These are phyloP conservation scores for Termitomyces sp. DNA, from an alignment of 768 basidiomycete species.

Conservation along the genomic window DNA sequence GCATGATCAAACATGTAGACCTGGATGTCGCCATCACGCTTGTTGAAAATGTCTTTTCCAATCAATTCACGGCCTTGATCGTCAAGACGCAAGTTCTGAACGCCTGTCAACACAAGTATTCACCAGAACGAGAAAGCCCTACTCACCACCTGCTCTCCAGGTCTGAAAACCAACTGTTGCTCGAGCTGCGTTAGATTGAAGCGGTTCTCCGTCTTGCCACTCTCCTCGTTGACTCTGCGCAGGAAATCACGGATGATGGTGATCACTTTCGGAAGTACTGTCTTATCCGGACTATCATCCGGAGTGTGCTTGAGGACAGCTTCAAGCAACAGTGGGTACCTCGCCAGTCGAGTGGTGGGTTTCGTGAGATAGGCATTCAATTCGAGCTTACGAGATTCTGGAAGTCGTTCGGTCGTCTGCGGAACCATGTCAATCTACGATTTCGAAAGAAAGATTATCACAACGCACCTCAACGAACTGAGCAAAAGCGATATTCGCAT, in stretches of 20 bases:
- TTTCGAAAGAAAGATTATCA: background rate
- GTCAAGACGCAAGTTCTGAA: conserved; percentile 76
- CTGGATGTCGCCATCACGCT: conserved; percentile 87
- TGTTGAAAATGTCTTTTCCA: conserved; percentile 86
- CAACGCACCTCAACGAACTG: conserved; percentile 87
- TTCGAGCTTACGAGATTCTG: conserved; percentile 95
- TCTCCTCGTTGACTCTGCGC: conserved; percentile 85
- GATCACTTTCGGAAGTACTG: conserved; percentile 71
- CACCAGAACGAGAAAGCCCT: background rate
- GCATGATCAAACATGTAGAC: conserved; percentile 98
- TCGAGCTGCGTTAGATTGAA: conserved; percentile 95
- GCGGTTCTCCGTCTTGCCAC: conserved; percentile 92
- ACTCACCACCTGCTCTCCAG: conserved; percentile 86
- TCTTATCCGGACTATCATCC: conserved; percentile 86
- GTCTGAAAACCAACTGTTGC: conserved; percentile 85
- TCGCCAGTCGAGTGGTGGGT: conserved; percentile 94
- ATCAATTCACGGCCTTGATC: conserved; percentile 91
- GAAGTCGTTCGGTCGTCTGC: conserved; percentile 85
- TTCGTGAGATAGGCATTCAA: conserved; percentile 97
- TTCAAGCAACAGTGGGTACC: conserved; percentile 91
- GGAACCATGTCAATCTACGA: background rate
- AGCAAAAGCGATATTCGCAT: conserved; percentile 86
- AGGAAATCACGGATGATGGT: conserved; percentile 78
- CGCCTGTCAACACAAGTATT: background rate
- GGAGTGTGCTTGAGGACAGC: conserved; percentile 91